A percentile compares a stretch with the other conserved stretches of the same genome.
Conservation (phyloP, 192 early-diverging fungal genomes). For the Backusella liffmaniae region DNA sequence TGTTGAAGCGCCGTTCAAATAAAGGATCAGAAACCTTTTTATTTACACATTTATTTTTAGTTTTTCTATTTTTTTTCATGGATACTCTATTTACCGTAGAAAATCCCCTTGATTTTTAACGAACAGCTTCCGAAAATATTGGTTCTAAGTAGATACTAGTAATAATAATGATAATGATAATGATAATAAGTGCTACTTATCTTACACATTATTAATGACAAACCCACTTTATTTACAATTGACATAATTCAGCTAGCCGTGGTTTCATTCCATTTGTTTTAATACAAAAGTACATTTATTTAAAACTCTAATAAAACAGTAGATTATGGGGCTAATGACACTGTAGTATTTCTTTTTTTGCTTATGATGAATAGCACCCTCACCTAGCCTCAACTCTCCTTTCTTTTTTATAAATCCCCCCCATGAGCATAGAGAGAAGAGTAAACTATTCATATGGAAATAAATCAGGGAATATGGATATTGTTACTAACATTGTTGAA, state of each 20-base stretch:
- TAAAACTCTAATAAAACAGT: not conserved
- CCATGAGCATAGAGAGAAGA: not conserved
- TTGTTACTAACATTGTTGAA: not conserved
- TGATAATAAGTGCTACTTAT: too few relatives aligned
- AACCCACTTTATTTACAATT: not conserved
- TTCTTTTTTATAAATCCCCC: not conserved
- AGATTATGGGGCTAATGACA: not conserved
- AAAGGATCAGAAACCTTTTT: not conserved
- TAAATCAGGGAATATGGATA: not conserved
- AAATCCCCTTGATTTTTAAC: not conserved
- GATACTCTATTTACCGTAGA: not conserved
- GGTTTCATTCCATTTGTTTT: not conserved
- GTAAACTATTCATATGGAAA: not conserved
- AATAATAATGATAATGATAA: too few relatives aligned
- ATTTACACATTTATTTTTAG: not conserved
- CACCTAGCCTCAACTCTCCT: not conserved
- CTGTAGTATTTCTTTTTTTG: not conserved
- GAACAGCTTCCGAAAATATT: not conserved
- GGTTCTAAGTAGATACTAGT: too few relatives aligned
- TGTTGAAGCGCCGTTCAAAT: not conserved
- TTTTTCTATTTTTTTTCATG: not conserved
- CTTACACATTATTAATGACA: not conserved
- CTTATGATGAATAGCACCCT: not conserved
- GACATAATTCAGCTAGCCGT: not conserved
- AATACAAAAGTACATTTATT: not conserved